Evolutionary conservation across 2,329 filamentous ascomycete species (phyloP), one percentile per base, ranked within the genome.

Genomic region (Plectosphaerella cucumerina): DNA sequence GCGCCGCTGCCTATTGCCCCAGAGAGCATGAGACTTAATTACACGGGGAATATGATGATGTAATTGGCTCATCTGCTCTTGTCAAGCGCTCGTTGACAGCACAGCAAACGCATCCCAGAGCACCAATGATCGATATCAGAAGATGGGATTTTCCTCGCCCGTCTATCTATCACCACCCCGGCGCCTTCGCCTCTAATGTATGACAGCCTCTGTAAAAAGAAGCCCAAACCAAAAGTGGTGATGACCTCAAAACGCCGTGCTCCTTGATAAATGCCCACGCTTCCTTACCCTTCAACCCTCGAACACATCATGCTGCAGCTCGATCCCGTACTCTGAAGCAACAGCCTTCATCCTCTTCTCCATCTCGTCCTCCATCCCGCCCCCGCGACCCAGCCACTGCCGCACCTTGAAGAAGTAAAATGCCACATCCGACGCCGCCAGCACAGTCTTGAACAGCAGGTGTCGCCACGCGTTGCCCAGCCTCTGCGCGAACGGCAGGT

Each of bases 361-460:
- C 55, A 97, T 85, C 65, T 93, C 90, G 64, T 97, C 93, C 66
- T 97, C 94, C 88, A 97, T 94, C 0, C 92, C 92, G 10, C 84
- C 79, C 0, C 92, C 90, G 3, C 85, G 68, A 0, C 89, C 89
- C 12, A 97, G 64, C 65, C 82, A 80, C 71, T 97, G 92, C 58
- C 84, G 80, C 6, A 95, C 47, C 71, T 88, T 89, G 60, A 84
- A 87, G 59, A 87, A 87, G 67, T 88, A 95, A 67, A 96, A 99
- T 11, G 87, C 82, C 0, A 95, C 64, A 67, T 97, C 94, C 15
- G 85, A 89, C 5, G 81, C 76, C 15, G 90, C 72, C 59, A 99
- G 67, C 34, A 96, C 88, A 2, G 84, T 66, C 59, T 85, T 83
- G 72, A 97, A 97, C n/a, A 96, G 60, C 18, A 95, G 49, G 70